Base-by-base conservation (phyloP, 169 alveolate species). In the Babesia sp. region DNA sequence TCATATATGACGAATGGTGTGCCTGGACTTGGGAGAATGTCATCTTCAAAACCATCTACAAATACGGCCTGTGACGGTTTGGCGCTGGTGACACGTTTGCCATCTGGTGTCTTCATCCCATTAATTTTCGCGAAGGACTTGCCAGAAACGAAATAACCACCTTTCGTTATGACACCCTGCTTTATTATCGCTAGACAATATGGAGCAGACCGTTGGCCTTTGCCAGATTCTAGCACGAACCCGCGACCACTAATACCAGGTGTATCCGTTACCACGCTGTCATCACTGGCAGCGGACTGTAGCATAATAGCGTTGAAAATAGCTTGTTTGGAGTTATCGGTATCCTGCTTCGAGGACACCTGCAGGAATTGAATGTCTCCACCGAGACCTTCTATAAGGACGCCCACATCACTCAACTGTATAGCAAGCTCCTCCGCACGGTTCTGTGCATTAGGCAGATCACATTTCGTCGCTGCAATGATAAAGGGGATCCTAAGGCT, bases 391-490 rank as follows among this genome's bases (percentile, higher is more conserved):
- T 81, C 84, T 34, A 81, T 36, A 14, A 50, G 12, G 8, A 71
- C 70, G 16, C 84, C 89, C 9, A 9, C 72, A 3, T 59, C 86
- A n/a, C 74, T 46, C 45, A 81, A 48, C 39, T 56, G 36, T 20
- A 56, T 14, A 5, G 75, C 68, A 4, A 81, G 50, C 45, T 71
- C 80, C 60, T 81, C 89, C 1, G 71, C 29, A 5, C 50, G 42
- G 26, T 29, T 24, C 24, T 66, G 41, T 11, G 70, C 71, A 20
- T 42, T 34, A 16, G 87, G 58, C 42, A 53, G 57, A 36, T 72
- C 84, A 28, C 60, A 60, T 54, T 81, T 72, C 3, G 89, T 81
- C 24, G 71, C 77, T 8, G 71, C 83, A 9, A 81, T 46, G 36
- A 81, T 60, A 42, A 71, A 72, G 7, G 89, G 89, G 1, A 71